Conservation (phyloP, 768 basidiomycete genomes). For the Postia placenta region DNA sequence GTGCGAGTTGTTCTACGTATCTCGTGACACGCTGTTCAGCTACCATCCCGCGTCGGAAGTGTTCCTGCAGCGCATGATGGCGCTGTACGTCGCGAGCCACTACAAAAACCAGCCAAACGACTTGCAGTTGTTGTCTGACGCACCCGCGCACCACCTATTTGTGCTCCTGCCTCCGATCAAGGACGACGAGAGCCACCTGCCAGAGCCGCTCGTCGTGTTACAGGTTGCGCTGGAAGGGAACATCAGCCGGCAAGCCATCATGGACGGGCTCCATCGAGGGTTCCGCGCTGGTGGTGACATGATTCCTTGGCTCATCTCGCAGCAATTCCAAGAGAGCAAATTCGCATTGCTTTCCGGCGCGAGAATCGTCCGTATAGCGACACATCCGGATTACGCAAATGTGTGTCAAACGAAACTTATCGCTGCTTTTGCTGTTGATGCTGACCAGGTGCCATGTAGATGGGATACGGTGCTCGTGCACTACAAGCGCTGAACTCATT, state of each 20-base stretch:
- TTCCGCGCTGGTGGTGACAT: conserved; percentile 88
- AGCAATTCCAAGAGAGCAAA: conserved; percentile 93
- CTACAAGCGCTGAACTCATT: conserved; percentile 83
- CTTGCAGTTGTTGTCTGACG: conserved; percentile 94
- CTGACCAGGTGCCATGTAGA: too few species aligned
- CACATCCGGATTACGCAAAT: conserved; percentile 91
- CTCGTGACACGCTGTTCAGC: conserved; percentile 92
- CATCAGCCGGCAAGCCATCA: conserved; percentile 77
- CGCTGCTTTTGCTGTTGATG: conserved; percentile 9
- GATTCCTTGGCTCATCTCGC: conserved; percentile 95
- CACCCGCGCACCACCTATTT: conserved; percentile 94
- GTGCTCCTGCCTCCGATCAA: conserved; percentile 90
- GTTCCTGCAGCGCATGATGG: conserved; percentile 98
- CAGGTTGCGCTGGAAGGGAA: conserved; percentile 96
- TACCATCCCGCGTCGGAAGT: conserved; percentile 97
- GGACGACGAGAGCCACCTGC: conserved; percentile 84
- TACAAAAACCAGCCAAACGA: conserved; percentile 99
- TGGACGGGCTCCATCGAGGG: conserved; percentile 83
- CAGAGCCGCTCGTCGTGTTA: conserved; percentile 91
- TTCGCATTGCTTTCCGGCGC: conserved; percentile 92
- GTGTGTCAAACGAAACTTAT: conserved; percentile 30
- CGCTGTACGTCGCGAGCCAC: conserved; percentile 93
- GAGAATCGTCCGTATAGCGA: conserved; percentile 87
- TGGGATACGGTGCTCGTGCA: conserved; percentile 94
- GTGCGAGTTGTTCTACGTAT: conserved; percentile 94